phyloP scores from a whole-genome alignment of 1,139 yeast species.

The Blastobotrys indianensis region DNA sequence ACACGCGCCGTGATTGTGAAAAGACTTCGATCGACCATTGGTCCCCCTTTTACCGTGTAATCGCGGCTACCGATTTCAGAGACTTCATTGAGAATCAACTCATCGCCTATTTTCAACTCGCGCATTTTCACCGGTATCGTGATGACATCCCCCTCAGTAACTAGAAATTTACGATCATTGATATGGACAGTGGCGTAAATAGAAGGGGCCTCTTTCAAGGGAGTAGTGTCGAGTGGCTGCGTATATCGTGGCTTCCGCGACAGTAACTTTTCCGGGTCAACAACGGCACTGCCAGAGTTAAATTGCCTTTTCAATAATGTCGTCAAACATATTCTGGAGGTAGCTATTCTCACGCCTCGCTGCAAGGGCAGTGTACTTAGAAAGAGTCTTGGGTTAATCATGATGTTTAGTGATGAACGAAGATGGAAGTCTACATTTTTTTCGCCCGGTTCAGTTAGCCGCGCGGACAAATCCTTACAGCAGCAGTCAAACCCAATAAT shows the following conservation, averaged over 20 bases:
- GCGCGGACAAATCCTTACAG: too few species aligned
- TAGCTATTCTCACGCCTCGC: too few species aligned
- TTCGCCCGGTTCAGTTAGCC: too few species aligned
- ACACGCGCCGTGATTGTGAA: slow-evolving; percentile 71
- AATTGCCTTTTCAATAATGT: background rate
- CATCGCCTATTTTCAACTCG: slow-evolving; percentile 76
- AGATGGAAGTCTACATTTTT: too few species aligned
- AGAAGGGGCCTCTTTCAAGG: slow-evolving; percentile 56
- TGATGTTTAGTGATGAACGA: too few species aligned
- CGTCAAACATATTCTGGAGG: too few species aligned
- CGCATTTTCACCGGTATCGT: slow-evolving; percentile 71
- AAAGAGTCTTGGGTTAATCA: too few species aligned
- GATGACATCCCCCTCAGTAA: slow-evolving; percentile 84
- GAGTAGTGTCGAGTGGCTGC: slow-evolving; percentile 38
- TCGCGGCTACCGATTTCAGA: slow-evolving; percentile 81
- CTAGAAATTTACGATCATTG: slow-evolving; percentile 80
- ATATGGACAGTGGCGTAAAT: slow-evolving; percentile 79
- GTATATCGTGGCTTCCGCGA: slow-evolving; percentile 20
- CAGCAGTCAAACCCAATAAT: too few species aligned
- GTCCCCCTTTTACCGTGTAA: slow-evolving; percentile 57
- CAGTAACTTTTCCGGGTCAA: slow-evolving; percentile 17
- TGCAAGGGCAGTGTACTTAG: too few species aligned
- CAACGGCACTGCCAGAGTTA: slow-evolving; percentile 3
- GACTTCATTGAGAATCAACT: slow-evolving; percentile 63
- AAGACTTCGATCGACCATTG: slow-evolving; percentile 45